Evolutionary conservation across 2,329 filamentous ascomycete species (phyloP), one percentile per base, ranked within the genome.

Genomic region (Didymella keratinophila): DNA sequence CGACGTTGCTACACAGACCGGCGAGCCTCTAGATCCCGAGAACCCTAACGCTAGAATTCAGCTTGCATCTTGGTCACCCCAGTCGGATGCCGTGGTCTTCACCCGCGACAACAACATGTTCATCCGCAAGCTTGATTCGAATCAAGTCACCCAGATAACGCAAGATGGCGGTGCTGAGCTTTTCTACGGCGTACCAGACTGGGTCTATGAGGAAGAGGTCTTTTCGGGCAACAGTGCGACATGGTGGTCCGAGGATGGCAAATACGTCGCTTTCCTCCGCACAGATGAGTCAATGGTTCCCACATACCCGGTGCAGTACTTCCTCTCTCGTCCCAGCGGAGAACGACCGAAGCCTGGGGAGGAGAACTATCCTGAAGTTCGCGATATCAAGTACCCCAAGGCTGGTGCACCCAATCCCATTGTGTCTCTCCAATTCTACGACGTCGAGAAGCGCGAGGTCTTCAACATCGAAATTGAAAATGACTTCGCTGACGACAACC

Each of bases 141-240:
- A 86, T 20, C 78, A 83, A 16, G 84, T 92, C 4, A 82, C 84
- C 5, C 87, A 89, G 61, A 89, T 99, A 67, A 98, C 95, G 1
- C 87, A 82, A 52, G 94, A 99, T 72, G 95, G 96, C 12, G 92
- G 94, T 0, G 82, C 87, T 0, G 88, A 98, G 67, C 87, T 95
- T 59, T 99, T 99, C 78, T 97, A 99, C 70, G 95, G 95, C 18
- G 87, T 97, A 20, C 95, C 95, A 0, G 96, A 99, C 76, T 99
- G 95, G 95, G 95, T 98, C 0, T 97, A 96, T 70, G 92, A 96
- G 72, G 87, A 90, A 69, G 92, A 96, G 75, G 92, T 96, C 3
- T 91, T 98, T 62, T 77, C 81, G 14, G 89, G 86, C 1, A 90
- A 91, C 67, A 92, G 86, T 61, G 94, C 91, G 5, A 96, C 93